A percentile compares a stretch with the other conserved stretches of the same genome.
These are phyloP conservation scores for Cutaneotrichosporon spelunceum DNA, from an alignment of 1,284 basidiomycete genomes.

Conservation along the genomic window DNA sequence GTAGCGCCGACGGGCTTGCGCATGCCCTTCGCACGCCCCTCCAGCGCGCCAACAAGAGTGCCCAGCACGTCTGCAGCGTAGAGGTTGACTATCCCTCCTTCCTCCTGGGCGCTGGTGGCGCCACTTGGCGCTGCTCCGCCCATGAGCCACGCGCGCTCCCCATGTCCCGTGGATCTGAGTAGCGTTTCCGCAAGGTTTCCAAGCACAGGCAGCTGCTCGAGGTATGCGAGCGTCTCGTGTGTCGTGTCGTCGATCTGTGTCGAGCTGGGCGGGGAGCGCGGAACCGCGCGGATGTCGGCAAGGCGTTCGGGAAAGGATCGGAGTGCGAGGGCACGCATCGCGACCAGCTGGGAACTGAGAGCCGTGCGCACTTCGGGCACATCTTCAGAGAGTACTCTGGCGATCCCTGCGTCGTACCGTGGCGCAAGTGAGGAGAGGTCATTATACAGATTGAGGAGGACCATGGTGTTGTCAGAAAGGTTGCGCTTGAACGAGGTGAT, in stretches of 20 bases:
- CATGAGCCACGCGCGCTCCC: constrained; percentile 53
- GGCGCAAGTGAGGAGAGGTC: constrained; percentile 31
- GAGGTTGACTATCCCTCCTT: constrained; percentile 48
- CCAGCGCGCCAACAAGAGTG: constrained; percentile 42
- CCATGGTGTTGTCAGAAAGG: constrained; percentile 40
- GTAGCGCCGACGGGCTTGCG: constrained; percentile 38
- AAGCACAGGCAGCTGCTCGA: constrained; percentile 45
- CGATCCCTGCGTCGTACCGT: constrained; percentile 34
- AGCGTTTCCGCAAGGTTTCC: constrained; percentile 40
- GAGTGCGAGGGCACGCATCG: constrained; percentile 33
- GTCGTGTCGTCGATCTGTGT: constrained; percentile 41
- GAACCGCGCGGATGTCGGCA: constrained; percentile 43
- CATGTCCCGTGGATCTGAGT: constrained; percentile 36
- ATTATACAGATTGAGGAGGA: constrained; percentile 46
- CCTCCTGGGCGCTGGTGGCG: constrained; percentile 23
- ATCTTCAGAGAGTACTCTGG: constrained; percentile 24
- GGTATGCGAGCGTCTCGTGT: constrained; percentile 44
- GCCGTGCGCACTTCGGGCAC: constrained; percentile 26
- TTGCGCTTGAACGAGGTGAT: constrained; percentile 41
- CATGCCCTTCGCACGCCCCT: constrained; percentile 37
- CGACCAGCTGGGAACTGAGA: constrained; percentile 27
- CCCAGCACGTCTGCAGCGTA: constrained; percentile 50
- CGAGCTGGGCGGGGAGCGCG: constrained; percentile 13
- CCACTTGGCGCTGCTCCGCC: constrained; percentile 23
- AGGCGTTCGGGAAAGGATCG: constrained; percentile 50